These are phyloP conservation scores for Citropsis articulata DNA, from an alignment of 345 rosid species.

Conservation along the genomic window DNA sequence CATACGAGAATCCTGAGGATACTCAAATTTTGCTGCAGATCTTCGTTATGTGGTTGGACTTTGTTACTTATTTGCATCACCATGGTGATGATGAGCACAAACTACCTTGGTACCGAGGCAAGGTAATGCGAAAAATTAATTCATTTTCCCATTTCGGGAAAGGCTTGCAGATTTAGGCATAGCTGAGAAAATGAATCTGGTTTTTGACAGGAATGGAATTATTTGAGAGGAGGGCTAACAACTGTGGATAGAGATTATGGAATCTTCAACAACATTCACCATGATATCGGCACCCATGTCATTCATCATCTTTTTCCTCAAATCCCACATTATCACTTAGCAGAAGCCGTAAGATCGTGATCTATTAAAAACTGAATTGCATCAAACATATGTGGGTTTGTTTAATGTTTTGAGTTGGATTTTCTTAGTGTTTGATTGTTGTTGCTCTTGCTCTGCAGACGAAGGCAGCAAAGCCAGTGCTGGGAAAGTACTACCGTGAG, in stretches of 20 bases:
- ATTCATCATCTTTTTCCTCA: slow-evolving; percentile 95
- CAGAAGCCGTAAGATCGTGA: slow-evolving; percentile 56
- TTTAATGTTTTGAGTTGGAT: background rate
- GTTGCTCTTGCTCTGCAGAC: slow-evolving; percentile 37
- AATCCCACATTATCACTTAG: slow-evolving; percentile 82
- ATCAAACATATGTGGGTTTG: background rate
- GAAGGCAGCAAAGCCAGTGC: slow-evolving; percentile 63
- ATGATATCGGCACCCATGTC: slow-evolving; percentile 91
- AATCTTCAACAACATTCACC: slow-evolving; percentile 72
- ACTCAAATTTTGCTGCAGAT: slow-evolving; percentile 30
- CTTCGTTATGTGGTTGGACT: slow-evolving; percentile 81
- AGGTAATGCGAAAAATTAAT: slow-evolving; percentile 40
- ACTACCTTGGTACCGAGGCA: slow-evolving; percentile 93
- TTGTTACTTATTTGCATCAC: slow-evolving; percentile 86
- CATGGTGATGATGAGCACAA: slow-evolving; percentile 72
- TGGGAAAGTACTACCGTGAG: slow-evolving; percentile 80
- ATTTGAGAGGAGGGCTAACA: slow-evolving; percentile 83
- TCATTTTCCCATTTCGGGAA: background rate
- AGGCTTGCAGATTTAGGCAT: background rate
- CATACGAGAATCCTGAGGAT: background rate
- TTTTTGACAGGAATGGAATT: slow-evolving; percentile 71
- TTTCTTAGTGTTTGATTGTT: background rate
- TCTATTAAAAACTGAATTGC: background rate
- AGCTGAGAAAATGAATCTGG: background rate
- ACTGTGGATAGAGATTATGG: slow-evolving; percentile 87